Percentiles rank a stretch among this genome's conserved stretches.
Conservation (phyloP, 345 rosid species). For the Camelina neglecta region DNA sequence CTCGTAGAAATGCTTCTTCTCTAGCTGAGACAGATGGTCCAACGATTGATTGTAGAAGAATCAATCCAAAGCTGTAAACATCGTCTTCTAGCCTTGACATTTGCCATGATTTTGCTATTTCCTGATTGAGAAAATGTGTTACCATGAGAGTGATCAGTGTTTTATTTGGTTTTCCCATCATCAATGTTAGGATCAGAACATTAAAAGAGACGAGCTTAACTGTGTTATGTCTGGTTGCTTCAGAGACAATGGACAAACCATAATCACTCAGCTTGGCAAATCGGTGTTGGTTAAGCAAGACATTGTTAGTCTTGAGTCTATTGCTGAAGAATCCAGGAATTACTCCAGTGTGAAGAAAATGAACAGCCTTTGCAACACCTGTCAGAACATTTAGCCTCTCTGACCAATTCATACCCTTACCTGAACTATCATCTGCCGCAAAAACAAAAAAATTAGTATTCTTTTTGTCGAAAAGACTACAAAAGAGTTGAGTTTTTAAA, state of each 20-base stretch:
- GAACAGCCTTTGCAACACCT: slow-evolving; percentile 74
- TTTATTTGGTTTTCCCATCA: neutral
- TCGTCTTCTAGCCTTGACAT: slow-evolving; percentile 75
- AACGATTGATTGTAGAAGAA: slow-evolving; percentile 91
- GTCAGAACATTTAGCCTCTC: slow-evolving; percentile 64
- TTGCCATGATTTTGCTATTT: slow-evolving; percentile 59
- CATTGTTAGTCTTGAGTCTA: slow-evolving; percentile 63
- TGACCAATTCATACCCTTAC: slow-evolving; percentile 62
- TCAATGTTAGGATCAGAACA: slow-evolving; percentile 4
- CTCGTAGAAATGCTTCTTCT: slow-evolving; percentile 84
- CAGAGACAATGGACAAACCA: slow-evolving; percentile 73
- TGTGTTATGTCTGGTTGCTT: slow-evolving; percentile 51
- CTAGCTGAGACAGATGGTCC: slow-evolving; percentile 73
- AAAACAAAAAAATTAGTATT: neutral
- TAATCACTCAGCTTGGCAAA: slow-evolving; percentile 79
- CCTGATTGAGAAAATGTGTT: slow-evolving; percentile 28
- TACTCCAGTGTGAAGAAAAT: slow-evolving; percentile 82
- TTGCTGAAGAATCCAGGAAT: slow-evolving; percentile 84
- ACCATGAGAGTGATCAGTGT: neutral
- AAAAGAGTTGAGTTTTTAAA: neutral
- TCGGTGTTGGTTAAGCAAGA: slow-evolving; percentile 67
- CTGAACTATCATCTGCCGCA: slow-evolving; percentile 63
- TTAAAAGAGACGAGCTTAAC: slow-evolving; percentile 35
- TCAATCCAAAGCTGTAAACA: slow-evolving; percentile 91
- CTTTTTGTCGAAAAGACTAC: neutral